Evolutionary conservation across 306 rosid species (phyloP).

Genomic region (Malus sylvestris): DNA sequence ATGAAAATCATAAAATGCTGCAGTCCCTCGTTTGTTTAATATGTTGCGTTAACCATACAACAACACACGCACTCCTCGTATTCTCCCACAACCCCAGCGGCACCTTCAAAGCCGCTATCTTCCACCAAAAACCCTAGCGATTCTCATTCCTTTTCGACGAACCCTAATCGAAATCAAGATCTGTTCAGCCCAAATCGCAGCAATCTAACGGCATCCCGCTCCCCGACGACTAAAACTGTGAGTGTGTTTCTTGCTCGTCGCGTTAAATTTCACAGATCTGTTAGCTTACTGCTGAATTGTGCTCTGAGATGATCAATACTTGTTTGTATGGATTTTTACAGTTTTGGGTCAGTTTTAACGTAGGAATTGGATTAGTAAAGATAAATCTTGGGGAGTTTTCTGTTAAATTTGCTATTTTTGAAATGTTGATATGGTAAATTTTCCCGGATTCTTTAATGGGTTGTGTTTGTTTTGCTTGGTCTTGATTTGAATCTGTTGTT

Average conservation of each 20-base stretch:
- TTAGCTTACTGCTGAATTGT: not conserved
- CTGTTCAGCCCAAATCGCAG: not conserved
- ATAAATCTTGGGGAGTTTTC: not conserved
- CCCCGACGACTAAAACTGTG: constrained; percentile 2
- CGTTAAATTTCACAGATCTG: constrained; percentile 15
- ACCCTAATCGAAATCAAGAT: constrained; percentile 3
- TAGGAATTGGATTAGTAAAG: not conserved
- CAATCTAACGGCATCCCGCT: not conserved
- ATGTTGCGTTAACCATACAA: not conserved
- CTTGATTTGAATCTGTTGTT: not conserved
- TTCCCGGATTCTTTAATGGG: not conserved
- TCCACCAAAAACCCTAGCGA: constrained; percentile 18
- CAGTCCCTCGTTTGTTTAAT: not conserved
- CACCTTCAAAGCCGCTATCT: constrained; percentile 22
- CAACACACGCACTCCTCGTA: constrained; percentile 8
- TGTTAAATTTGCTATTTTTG: not conserved
- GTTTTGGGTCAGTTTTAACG: not conserved
- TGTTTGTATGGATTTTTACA: not conserved
- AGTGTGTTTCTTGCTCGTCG: not conserved
- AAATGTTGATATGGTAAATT: not conserved
- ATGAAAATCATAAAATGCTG: not conserved
- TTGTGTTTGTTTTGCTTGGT: not conserved
- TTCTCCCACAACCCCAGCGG: constrained; percentile 17
- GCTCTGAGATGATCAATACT: not conserved
- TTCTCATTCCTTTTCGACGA: not conserved